These are phyloP conservation scores for Alternaria postmessia DNA, from an alignment of 2,329 filamentous ascomycete genomes.

Conservation along the genomic window DNA sequence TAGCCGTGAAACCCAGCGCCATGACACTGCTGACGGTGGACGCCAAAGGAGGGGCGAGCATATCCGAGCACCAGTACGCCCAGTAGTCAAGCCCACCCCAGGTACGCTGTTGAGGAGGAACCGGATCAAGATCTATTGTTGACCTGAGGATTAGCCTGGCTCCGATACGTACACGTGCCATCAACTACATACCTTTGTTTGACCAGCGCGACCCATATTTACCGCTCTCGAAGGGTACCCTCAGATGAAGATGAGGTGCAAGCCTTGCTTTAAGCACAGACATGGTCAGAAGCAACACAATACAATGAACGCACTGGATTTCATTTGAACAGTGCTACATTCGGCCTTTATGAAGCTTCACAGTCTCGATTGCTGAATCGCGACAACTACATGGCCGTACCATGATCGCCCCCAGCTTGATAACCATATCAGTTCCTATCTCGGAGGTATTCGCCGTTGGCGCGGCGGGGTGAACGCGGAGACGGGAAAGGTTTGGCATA, in stretches of 20 bases:
- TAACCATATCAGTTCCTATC: background rate
- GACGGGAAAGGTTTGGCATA: background rate
- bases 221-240: constrained; percentile 51
- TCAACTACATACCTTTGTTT: constrained; percentile 51
- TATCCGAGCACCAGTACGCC: constrained; percentile 60
- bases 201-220: constrained; percentile 58
- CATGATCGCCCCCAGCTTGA: constrained; percentile 2
- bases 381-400: background rate
- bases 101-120: constrained; percentile 56
- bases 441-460: constrained; percentile 30
- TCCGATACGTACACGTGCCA: accelerated
- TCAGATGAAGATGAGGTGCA: constrained; percentile 49
- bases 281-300: constrained; percentile 22
- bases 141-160: background rate
- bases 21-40: constrained; percentile 53
- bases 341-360: background rate
- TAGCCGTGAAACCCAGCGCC: constrained; percentile 56
- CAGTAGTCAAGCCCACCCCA: constrained; percentile 58
- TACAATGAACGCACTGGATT: background rate
- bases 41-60: constrained; percentile 54
- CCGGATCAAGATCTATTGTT: constrained; percentile 43
- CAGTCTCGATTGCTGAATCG: background rate
- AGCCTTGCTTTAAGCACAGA: constrained; percentile 49
- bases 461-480: background rate
- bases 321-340: background rate